These are phyloP conservation scores for Talaromyces rugulosus DNA, from an alignment of 2,329 filamentous ascomycete genomes.

Conservation along the genomic window DNA sequence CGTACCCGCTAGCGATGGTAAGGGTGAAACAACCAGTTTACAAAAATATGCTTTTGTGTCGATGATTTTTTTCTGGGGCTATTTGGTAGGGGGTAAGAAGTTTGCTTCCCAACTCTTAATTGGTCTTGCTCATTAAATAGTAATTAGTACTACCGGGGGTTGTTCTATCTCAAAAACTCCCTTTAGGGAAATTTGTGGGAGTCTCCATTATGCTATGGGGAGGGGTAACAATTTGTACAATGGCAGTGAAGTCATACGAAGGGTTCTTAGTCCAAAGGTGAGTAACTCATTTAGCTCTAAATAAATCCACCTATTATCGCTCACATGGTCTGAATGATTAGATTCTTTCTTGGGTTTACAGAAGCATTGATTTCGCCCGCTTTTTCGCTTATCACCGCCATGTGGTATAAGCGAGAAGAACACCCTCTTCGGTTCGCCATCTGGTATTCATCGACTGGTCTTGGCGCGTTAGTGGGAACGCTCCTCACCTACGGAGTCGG, in stretches of 20 bases:
- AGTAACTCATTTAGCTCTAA: background rate
- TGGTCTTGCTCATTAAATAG: background rate
- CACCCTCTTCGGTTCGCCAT: conserved; percentile 29
- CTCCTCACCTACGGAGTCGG: conserved; percentile 29
- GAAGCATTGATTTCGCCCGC: conserved; percentile 26
- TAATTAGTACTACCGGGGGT: background rate
- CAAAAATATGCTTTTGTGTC: background rate
- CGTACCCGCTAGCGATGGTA: background rate
- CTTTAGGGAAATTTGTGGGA: background rate
- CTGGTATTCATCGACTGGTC: conserved; percentile 48
- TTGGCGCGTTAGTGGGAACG: conserved; percentile 45
- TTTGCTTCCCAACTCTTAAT: background rate
- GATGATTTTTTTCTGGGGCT: conserved; percentile 4
- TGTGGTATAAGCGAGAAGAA: conserved; percentile 36
- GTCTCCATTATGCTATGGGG: background rate
- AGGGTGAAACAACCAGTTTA: background rate
- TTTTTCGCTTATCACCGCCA: conserved; percentile 35
- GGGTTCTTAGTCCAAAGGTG: background rate
- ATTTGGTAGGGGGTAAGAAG: background rate
- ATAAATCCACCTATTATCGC: background rate
- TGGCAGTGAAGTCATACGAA: background rate
- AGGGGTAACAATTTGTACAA: background rate
- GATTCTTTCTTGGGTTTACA: conserved; percentile 24
- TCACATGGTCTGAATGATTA: background rate
- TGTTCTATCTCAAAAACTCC: background rate